Base-by-base conservation (phyloP, 2,329 filamentous ascomycete genomes). In the Ceratocystis alfenasii region DNA sequence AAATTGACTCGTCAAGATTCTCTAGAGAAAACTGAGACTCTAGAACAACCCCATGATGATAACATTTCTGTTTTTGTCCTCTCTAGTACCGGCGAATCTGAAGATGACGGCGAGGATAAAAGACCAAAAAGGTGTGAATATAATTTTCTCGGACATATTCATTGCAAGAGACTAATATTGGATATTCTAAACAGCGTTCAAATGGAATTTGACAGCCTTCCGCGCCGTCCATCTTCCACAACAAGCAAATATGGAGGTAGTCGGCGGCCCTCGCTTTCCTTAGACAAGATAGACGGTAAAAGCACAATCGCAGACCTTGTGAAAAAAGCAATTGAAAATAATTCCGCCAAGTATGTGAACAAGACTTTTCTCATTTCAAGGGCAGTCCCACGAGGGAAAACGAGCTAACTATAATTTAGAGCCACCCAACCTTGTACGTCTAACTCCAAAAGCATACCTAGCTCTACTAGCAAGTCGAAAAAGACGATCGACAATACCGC, bases 61-160 rank as follows among this genome's bases (percentile, higher is more conserved):
- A 50, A 50, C 36, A 28, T 46, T 20, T 63, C 45, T 46, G 61
- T 33, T 30, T 63, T 63, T 33, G 10, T 63, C 8, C 61, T 63
- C 22, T 50, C 61, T 17, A 63, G 61, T 50, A 48, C 61, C 3
- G 48, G 61, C 20, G 61, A 62, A 22, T 41, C 28, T 45, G 41
- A 8, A 46, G 12, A 15, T 12, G 15, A 30, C 45, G 41, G 33
- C 12, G 8, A 30, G 12, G 45, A 63, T 3, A 6, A 59, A 59
- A 59, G 17, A 30, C 55, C 17, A 22, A 30, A 17, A n/a, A 59
- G 12, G 55, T 59, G 33, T 59, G 30, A 1, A n/a, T 8, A 1
- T n/a, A n/a, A 7, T 20, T 8, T 59, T 3, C 8, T 7, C 5
- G 20, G 1, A 12, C 8, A 15, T 33, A 5, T 33, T 33, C 2